phyloP scores from a whole-genome alignment of 805 yeast genomes.

The Yarrowia bubula region DNA sequence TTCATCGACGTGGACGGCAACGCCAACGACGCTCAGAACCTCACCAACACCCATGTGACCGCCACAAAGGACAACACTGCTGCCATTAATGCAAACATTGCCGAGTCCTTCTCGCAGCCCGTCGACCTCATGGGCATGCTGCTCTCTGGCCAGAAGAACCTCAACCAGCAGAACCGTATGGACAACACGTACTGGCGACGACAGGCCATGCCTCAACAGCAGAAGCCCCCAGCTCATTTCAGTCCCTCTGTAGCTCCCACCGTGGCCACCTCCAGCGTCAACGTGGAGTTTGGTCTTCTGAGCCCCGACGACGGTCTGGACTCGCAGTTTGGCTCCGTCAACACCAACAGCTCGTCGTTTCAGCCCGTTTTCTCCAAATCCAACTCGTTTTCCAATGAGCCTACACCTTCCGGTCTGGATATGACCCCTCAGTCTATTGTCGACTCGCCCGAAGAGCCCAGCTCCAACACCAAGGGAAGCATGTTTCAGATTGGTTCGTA shows the following conservation, averaged over 20 bases:
- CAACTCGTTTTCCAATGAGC: conserved; percentile 23
- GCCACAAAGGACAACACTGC: not conserved
- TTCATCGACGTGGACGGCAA: conserved; percentile 24
- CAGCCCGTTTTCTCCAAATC: conserved; percentile 11
- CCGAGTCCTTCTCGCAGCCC: conserved; percentile 18
- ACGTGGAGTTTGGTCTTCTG: conserved; percentile 24
- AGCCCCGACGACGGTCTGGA: conserved; percentile 24
- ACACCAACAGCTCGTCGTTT: conserved; percentile 19
- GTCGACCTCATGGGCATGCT: conserved; percentile 27
- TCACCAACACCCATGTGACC: conserved; percentile 17
- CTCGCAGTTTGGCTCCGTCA: conserved; percentile 24
- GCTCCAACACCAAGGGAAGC: conserved; percentile 1
- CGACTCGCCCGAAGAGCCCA: conserved; percentile 25
- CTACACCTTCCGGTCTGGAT: conserved; percentile 12
- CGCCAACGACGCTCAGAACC: conserved; percentile 2
- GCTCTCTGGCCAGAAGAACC: conserved; percentile 13
- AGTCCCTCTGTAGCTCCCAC: conserved; percentile 24
- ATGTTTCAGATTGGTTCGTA: conserved; percentile 25
- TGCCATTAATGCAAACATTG: not conserved
- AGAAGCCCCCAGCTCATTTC: conserved; percentile 9
- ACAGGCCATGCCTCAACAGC: not conserved
- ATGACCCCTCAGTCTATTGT: conserved; percentile 26
- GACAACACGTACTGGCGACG: conserved; percentile 25
- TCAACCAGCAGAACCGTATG: conserved; percentile 10
- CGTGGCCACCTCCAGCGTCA: conserved; percentile 19